Percentiles rank a stretch among this genome's conserved stretches.
Conservation (phyloP, 2,329 filamentous ascomycete genomes). For the Xylaria sp. region DNA sequence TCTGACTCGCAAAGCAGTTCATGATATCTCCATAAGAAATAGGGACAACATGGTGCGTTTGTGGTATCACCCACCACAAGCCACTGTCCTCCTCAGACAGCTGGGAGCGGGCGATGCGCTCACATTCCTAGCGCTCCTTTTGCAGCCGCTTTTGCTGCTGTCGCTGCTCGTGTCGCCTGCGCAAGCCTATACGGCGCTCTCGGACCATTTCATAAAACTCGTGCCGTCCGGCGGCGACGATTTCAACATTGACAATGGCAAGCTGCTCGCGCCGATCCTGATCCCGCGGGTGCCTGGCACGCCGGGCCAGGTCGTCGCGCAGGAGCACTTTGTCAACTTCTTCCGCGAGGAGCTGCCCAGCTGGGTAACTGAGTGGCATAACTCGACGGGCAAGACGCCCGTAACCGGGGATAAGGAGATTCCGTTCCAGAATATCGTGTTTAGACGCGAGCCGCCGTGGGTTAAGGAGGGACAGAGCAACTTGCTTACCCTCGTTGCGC, state of each 20-base stretch:
- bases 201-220: constrained; percentile 57
- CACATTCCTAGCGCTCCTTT: constrained; percentile 19
- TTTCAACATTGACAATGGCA: constrained; percentile 66
- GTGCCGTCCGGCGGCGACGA: constrained; percentile 60
- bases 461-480: constrained; percentile 62
- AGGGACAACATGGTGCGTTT: constrained; percentile 8
- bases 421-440: constrained; percentile 72
- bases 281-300: constrained; percentile 71
- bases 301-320: constrained; percentile 58
- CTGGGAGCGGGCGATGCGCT: constrained; percentile 7
- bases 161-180: constrained; percentile 27
- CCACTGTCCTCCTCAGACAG: constrained; percentile 6
- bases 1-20: constrained; percentile 22
- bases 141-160: constrained; percentile 25
- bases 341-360: constrained; percentile 61
- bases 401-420: constrained; percentile 56
- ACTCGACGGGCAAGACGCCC: constrained; percentile 67
- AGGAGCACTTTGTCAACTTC: constrained; percentile 68
- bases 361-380: constrained; percentile 69
- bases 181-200: constrained; percentile 43
- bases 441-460: constrained; percentile 75
- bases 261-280: constrained; percentile 69
- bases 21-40: not conserved
- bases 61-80: constrained; percentile 3
- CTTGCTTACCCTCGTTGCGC: constrained; percentile 71